Evolutionary conservation across 2,329 filamentous ascomycete genomes (phyloP), one percentile per base, ranked within the genome.

Genomic region (Fusarium sp.): DNA sequence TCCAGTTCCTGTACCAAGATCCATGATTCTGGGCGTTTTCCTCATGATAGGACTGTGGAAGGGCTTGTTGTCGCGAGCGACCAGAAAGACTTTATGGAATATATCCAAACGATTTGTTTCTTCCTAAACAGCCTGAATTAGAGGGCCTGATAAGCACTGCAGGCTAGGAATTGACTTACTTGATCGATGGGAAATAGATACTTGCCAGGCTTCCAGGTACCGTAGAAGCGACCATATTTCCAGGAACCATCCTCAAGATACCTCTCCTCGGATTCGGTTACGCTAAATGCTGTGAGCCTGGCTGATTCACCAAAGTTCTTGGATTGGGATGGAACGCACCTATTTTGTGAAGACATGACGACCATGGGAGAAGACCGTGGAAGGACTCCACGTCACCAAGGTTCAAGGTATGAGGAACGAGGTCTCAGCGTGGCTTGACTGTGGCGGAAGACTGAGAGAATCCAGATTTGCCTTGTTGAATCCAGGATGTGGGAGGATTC

Each of bases 1-100:
- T 38, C 93, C 93, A 1, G 93, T 97, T 18, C 94, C 95, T 68
- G 91, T 94, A 42, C 93, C 95, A 58, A 97, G 77, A 74, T 91
- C 89, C 42, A 91, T 76, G 51, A 91, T 83, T 55, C 81, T 79
- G 29, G 75, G 50, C 58, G 65, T 18, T 65, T 63, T 42, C 25
- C 65, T 57, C 50, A 58, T 23, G 73, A 68, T 31, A 40, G 68
- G 60, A 65, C 61, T 27, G 58, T 69, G 60, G 61, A 78, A 74
- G 2, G 76, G 68, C 31, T 72, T 73, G 2, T 83, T 78, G 36
- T 85, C 82, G 68, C 90, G 88, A 54, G 88, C 88, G 18, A 91
- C 86, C 14, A 85, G 83, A 74, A 93, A 91, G 71, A 95, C 83
- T 74, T 92, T 91, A 82, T 96, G 91, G 76, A 93, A 90, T 50